A percentile compares a stretch with the other conserved stretches of the same genome.
Conservation (phyloP, 352 stramenopile genomes). For the Blastocystis sp. region DNA sequence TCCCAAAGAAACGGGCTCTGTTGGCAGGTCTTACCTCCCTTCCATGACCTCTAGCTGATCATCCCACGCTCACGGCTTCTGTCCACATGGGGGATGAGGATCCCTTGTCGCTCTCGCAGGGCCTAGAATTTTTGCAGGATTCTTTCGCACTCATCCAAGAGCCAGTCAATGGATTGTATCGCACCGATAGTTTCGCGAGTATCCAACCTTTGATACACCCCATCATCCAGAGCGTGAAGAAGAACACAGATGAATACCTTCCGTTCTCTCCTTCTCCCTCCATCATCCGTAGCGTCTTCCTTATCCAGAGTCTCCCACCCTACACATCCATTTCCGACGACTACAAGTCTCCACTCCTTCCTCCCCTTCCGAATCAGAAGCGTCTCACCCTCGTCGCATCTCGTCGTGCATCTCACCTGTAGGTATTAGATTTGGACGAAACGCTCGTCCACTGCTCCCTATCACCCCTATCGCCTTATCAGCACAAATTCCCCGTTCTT, state of each 20-base stretch:
- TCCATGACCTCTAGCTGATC: neutral
- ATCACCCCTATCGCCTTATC: neutral
- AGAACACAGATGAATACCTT: neutral
- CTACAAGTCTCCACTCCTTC: neutral
- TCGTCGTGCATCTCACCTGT: neutral
- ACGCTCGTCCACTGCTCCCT: slow-evolving; percentile 45
- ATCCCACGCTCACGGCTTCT: neutral
- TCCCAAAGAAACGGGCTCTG: neutral
- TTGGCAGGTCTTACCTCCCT: neutral
- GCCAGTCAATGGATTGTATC: neutral
- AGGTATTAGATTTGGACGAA: slow-evolving; percentile 40
- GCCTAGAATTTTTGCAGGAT: slow-evolving; percentile 1
- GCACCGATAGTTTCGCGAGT: neutral
- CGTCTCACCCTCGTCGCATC: slow-evolving; percentile 7
- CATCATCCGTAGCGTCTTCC: neutral
- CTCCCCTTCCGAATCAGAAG: neutral
- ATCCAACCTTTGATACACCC: neutral
- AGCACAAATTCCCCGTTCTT: neutral
- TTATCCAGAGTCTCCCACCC: slow-evolving; percentile 36
- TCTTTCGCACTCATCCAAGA: neutral
- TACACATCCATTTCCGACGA: neutral
- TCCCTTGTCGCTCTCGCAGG: neutral
- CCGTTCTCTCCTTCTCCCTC: neutral
- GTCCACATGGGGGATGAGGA: neutral
- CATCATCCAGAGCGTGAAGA: neutral